These are phyloP conservation scores for Hibiscus syriacus DNA, from an alignment of 345 rosid species.

Conservation along the genomic window DNA sequence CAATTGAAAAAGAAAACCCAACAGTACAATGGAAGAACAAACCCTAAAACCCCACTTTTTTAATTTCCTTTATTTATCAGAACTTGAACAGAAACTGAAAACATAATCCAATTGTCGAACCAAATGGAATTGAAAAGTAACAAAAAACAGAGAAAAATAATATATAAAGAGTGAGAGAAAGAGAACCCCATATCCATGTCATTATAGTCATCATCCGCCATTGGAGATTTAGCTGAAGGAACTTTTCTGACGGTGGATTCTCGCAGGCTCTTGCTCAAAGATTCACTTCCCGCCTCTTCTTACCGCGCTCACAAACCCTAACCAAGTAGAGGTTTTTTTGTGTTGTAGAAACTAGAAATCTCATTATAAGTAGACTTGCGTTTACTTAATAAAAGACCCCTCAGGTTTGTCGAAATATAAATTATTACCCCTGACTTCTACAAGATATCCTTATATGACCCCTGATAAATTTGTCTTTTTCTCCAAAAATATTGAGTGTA, in stretches of 20 bases:
- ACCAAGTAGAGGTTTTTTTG: not conserved
- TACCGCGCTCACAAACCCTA: not conserved
- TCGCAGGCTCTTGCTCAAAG: no score
- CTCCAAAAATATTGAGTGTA: not conserved
- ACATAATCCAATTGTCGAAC: not conserved
- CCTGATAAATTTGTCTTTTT: not conserved
- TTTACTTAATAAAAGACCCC: not conserved
- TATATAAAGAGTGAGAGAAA: not conserved
- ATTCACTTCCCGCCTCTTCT: no score
- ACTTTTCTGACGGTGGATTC: no score
- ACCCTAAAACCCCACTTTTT: not conserved
- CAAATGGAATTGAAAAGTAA: not conserved
- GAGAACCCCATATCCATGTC: not conserved
- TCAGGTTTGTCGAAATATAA: not conserved
- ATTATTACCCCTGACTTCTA: not conserved
- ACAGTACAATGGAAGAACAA: not conserved
- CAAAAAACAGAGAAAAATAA: not conserved
- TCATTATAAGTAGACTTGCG: no score
- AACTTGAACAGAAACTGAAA: not conserved
- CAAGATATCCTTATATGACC: not conserved
- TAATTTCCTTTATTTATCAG: not conserved
- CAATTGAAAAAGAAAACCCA: not conserved
- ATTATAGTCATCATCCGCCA: not conserved
- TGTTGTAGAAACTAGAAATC: no score
- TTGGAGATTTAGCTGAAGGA: no score